A percentile compares a stretch with the other conserved stretches of the same genome.
Conservation (phyloP, 2,329 filamentous ascomycete genomes). For the Rhinocladiella mackenziei region DNA sequence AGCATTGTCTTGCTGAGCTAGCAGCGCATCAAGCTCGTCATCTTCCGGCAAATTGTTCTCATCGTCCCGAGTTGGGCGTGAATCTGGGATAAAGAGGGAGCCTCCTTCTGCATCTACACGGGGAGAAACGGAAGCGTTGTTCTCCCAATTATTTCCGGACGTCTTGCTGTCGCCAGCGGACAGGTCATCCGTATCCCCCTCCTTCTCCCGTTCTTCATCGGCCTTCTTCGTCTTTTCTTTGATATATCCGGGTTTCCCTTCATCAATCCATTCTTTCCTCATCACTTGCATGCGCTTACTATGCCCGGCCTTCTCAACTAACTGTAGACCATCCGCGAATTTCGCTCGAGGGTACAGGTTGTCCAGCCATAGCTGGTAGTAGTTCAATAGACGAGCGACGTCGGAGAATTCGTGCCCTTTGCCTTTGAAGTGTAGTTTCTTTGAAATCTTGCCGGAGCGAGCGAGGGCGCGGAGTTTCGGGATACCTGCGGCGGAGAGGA, state of each 20-base stretch:
- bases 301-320: slow-evolving; percentile 92
- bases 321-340: slow-evolving; percentile 80
- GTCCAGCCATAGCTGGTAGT: slow-evolving; percentile 96
- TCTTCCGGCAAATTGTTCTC: slow-evolving; percentile 14
- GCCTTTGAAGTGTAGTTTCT: slow-evolving; percentile 61
- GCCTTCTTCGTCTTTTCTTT: slow-evolving; percentile 8
- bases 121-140: slow-evolving; percentile 2
- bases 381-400: slow-evolving; percentile 71
- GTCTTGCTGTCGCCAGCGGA: slow-evolving; percentile 3
- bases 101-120: slow-evolving; percentile 9
- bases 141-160: slow-evolving; percentile 1
- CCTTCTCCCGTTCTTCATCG: slow-evolving; percentile 12
- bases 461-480: slow-evolving; percentile 63
- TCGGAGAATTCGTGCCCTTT: slow-evolving; percentile 97
- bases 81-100: slow-evolving; percentile 19
- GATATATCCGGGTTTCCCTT: slow-evolving; percentile 46
- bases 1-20: slow-evolving; percentile 20
- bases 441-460: slow-evolving; percentile 22
- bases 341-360: slow-evolving; percentile 92
- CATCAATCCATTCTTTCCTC: slow-evolving; percentile 79
- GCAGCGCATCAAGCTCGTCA: slow-evolving; percentile 25
- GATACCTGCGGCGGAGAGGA: slow-evolving; percentile 80
- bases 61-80: not conserved
- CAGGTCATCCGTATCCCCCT: slow-evolving; percentile 16
- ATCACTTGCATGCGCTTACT: slow-evolving; percentile 71